Conservation (phyloP, 208 protist genomes). For the Acanthamoeba healyi region DNA sequence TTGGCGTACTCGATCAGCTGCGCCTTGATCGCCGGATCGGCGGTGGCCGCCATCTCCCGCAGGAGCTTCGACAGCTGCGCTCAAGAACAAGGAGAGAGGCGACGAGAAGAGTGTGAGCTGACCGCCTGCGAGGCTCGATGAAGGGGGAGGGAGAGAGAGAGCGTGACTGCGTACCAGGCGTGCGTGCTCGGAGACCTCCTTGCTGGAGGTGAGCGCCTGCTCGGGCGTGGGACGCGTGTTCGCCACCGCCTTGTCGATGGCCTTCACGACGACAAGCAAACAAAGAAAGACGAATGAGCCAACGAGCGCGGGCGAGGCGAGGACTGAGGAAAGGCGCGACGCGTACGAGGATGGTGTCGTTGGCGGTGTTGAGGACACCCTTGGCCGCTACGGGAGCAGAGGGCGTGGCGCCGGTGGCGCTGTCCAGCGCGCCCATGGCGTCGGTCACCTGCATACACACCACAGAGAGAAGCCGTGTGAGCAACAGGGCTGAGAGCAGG, state of each 20-base stretch:
- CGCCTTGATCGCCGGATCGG: constrained; percentile 7
- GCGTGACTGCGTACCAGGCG: background rate
- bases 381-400: background rate
- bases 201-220: constrained; percentile 22
- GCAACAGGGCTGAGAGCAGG: no score
- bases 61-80: background rate
- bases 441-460: background rate
- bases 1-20: constrained; percentile 29
- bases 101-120: background rate
- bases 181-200: constrained; percentile 36
- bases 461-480: background rate
- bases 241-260: constrained; percentile 30
- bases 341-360: background rate
- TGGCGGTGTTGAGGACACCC: constrained; percentile 1
- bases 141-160: no score
- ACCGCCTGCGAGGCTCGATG: no score
- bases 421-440: background rate
- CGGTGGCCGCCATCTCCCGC: constrained; percentile 19
- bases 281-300: no score
- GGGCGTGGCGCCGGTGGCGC: background rate
- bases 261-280: background rate
- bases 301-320: no score
- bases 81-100: background rate
- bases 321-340: background rate
- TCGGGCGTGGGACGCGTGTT: constrained; percentile 24